A percentile compares a stretch with the other conserved stretches of the same genome.
phyloP scores from a whole-genome alignment of 305 asterid genomes.

The Fraxinus sp. region DNA sequence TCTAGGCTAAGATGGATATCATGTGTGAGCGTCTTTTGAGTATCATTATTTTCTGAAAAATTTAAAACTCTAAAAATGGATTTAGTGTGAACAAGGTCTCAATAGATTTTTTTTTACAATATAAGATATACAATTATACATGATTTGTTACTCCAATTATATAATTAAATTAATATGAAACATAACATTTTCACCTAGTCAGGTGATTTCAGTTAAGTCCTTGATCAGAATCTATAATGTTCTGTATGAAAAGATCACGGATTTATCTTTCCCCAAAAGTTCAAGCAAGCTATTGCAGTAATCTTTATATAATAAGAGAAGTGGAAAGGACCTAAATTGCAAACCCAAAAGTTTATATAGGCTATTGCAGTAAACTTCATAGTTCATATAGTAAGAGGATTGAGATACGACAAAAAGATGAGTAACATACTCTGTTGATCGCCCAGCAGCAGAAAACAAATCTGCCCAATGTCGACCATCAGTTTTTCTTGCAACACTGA shows the following conservation, averaged over 20 bases:
- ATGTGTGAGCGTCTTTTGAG: not conserved
- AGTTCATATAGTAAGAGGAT: not conserved
- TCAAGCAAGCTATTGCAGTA: not conserved
- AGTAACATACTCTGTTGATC: constrained; percentile 89
- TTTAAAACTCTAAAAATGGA: not conserved
- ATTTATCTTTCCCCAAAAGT: not conserved
- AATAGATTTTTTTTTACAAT: not conserved
- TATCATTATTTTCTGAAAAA: not conserved
- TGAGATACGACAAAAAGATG: constrained; percentile 16
- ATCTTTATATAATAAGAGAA: not conserved
- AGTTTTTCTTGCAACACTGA: constrained; percentile 98
- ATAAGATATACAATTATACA: not conserved
- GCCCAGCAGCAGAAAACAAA: constrained; percentile 93
- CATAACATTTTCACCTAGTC: not conserved
- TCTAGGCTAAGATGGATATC: not conserved
- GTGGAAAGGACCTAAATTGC: not conserved
- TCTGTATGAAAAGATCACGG: not conserved
- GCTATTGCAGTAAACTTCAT: not conserved
- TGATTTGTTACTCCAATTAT: not conserved
- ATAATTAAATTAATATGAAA: not conserved
- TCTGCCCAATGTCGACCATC: constrained; percentile 99
- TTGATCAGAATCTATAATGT: not conserved
- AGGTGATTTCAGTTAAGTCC: not conserved
- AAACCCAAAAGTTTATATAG: not conserved
- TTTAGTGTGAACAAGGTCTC: not conserved